Conservation (phyloP, 2,329 filamentous ascomycete genomes). For the Exophiala spinifera region DNA sequence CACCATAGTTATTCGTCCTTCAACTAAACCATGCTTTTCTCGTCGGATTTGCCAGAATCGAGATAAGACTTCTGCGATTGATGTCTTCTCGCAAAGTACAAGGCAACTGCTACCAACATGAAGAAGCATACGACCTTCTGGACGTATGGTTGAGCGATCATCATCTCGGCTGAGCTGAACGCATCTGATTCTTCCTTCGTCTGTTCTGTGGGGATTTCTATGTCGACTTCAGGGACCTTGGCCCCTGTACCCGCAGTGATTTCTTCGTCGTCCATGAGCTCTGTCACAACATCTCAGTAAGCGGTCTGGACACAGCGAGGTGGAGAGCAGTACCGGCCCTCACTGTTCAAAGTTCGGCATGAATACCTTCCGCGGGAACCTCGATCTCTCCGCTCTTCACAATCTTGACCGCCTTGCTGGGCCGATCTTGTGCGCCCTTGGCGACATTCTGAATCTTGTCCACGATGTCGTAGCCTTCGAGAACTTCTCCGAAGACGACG, state of each 20-base stretch:
- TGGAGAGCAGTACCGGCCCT: constrained; percentile 28
- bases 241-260: no score
- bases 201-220: constrained; percentile 13
- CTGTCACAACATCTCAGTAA: constrained; percentile 19
- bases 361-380: constrained; percentile 63
- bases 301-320: constrained; percentile 9
- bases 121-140: constrained; percentile 22
- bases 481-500: constrained; percentile 67
- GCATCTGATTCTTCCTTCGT: constrained; percentile 12
- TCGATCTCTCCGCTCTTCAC: constrained; percentile 64
- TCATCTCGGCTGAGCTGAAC: constrained; percentile 7
- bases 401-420: constrained; percentile 59
- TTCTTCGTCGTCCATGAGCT: constrained; percentile 21
- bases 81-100: constrained; percentile 20
- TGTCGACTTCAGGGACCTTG: not conserved
- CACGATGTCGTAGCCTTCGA: constrained; percentile 65
- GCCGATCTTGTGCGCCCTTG: constrained; percentile 58
- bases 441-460: constrained; percentile 62
- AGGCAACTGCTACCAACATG: constrained; percentile 17
- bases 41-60: constrained; percentile 17
- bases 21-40: constrained; percentile 26
- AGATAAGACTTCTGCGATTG: constrained; percentile 1
- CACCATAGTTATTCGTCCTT: not conserved
- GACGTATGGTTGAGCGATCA: constrained; percentile 22
- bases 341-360: constrained; percentile 59